Conservation (phyloP, 2,329 filamentous ascomycete genomes). For the Ophiocordyceps camponoti-rufipedis region DNA sequence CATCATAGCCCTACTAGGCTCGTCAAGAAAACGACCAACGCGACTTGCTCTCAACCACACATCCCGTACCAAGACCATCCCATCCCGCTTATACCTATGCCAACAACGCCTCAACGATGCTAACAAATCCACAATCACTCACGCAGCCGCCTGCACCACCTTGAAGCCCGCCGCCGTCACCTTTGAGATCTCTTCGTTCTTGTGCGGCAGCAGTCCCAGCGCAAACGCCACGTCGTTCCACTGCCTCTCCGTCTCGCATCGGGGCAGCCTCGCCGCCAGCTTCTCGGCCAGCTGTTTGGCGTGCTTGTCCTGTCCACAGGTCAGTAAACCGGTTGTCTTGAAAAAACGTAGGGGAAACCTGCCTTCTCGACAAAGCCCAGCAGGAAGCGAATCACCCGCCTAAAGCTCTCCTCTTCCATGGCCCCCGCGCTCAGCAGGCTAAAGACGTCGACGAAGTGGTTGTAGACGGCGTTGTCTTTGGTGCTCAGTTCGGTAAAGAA, state of each 20-base stretch:
- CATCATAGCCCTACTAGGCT: too few species aligned
- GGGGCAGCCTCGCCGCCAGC: conserved; percentile 63
- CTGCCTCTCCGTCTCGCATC: conserved; percentile 83
- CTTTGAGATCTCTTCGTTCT: conserved; percentile 78
- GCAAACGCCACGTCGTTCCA: conserved; percentile 97
- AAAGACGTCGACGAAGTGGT: conserved; percentile 99
- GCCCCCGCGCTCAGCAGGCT: conserved; percentile 71
- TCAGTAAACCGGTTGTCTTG: neutral
- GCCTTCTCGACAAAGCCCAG: conserved; percentile 97
- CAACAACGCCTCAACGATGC: neutral
- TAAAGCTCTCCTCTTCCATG: conserved; percentile 72
- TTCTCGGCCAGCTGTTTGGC: conserved; percentile 89
- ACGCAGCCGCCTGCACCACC: conserved; percentile 45
- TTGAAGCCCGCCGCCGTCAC: conserved; percentile 58
- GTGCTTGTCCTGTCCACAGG: conserved; percentile 65
- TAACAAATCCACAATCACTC: conserved; percentile 1
- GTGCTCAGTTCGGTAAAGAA: conserved; percentile 96
- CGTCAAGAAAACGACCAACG: too few species aligned
- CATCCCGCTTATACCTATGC: neutral
- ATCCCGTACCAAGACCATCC: too few species aligned
- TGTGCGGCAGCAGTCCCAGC: conserved; percentile 74
- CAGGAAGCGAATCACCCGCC: conserved; percentile 77
- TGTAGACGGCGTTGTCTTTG: conserved; percentile 98
- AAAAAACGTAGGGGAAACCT: conserved; percentile 11
- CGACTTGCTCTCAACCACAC: too few species aligned